phyloP scores from a whole-genome alignment of 331 rosid genomes.

The Quercus lobata region DNA sequence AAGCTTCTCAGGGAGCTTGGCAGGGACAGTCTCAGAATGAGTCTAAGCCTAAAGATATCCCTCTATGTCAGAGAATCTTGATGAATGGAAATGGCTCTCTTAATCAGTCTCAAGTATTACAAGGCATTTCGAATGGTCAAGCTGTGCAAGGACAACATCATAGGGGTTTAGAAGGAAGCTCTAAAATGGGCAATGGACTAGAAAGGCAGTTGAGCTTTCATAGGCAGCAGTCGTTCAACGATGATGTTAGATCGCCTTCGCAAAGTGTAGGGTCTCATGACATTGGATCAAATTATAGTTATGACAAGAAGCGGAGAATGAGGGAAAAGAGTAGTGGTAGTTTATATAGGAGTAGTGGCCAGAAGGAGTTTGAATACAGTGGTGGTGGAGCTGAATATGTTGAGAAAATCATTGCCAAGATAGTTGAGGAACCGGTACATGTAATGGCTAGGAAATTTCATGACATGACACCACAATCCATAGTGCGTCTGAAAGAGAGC shows the following conservation, averaged over 20 bases:
- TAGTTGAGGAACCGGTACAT: slow-evolving; percentile 70
- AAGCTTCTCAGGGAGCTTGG: slow-evolving; percentile 53
- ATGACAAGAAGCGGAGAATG: slow-evolving; percentile 63
- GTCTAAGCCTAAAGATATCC: slow-evolving; percentile 66
- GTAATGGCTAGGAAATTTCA: slow-evolving; percentile 73
- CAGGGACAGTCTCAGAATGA: slow-evolving; percentile 76
- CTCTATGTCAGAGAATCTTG: slow-evolving; percentile 48
- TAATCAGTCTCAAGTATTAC: slow-evolving; percentile 63
- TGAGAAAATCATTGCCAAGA: slow-evolving; percentile 58
- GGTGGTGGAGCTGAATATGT: slow-evolving; percentile 63
- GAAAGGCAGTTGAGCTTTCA: slow-evolving; percentile 89
- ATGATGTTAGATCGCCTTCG: slow-evolving; percentile 76
- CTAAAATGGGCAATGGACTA: slow-evolving; percentile 58
- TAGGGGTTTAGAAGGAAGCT: slow-evolving; percentile 69
- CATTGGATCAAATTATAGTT: slow-evolving; percentile 69
- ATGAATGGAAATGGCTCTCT: slow-evolving; percentile 57
- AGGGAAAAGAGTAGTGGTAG: slow-evolving; percentile 65
- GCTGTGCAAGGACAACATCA: slow-evolving; percentile 58
- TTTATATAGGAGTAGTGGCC: slow-evolving; percentile 65
- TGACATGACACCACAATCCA: slow-evolving; percentile 62
- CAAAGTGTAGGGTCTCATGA: slow-evolving; percentile 93
- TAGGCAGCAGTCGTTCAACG: slow-evolving; percentile 67
- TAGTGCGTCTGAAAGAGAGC: slow-evolving; percentile 63
- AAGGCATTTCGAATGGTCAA: slow-evolving; percentile 62
- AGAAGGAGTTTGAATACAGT: slow-evolving; percentile 64